Evolutionary conservation across 2,329 filamentous ascomycete species (phyloP).

Genomic region (Juglanconis oblonga): DNA sequence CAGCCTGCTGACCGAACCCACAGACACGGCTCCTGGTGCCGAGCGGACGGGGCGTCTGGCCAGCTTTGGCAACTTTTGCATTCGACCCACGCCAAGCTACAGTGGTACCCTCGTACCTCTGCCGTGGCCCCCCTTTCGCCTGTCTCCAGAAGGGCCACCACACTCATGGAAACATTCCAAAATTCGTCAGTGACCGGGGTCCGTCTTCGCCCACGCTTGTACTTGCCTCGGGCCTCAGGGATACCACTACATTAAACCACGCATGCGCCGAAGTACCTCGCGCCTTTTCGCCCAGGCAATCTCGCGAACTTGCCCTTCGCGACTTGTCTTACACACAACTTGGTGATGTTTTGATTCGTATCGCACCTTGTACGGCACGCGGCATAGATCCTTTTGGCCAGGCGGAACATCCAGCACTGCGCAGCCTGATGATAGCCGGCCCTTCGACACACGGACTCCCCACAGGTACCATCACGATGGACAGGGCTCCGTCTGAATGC

Average conservation of each 20-base stretch:
- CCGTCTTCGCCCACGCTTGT: slow-evolving; percentile 4
- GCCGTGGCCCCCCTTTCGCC: neutral
- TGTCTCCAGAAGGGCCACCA: slow-evolving; percentile 1
- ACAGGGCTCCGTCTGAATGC: neutral
- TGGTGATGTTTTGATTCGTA: slow-evolving; percentile 15
- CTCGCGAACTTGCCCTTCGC: slow-evolving; percentile 5
- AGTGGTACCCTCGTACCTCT: neutral
- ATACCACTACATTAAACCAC: slow-evolving; percentile 6
- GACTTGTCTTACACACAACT: slow-evolving; percentile 15
- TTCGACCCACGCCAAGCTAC: slow-evolving; percentile 8
- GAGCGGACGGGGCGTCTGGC: slow-evolving; percentile 17
- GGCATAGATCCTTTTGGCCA: slow-evolving; percentile 2
- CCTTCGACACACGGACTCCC: neutral
- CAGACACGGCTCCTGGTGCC: slow-evolving; percentile 14
- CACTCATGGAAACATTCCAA: slow-evolving; percentile 12
- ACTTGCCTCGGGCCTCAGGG: slow-evolving; percentile 10
- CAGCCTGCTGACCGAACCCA: slow-evolving; percentile 13
- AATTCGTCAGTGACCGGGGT: slow-evolving; percentile 13
- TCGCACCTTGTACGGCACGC: slow-evolving; percentile 3
- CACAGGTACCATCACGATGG: neutral
- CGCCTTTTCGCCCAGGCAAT: slow-evolving; percentile 16
- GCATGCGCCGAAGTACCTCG: slow-evolving; percentile 9
- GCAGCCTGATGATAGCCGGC: neutral
- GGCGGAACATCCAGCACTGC: neutral
- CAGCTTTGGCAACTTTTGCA: slow-evolving; percentile 3